These are phyloP conservation scores for Calonectria naviculata DNA, from an alignment of 2,329 filamentous ascomycete genomes.

Conservation along the genomic window DNA sequence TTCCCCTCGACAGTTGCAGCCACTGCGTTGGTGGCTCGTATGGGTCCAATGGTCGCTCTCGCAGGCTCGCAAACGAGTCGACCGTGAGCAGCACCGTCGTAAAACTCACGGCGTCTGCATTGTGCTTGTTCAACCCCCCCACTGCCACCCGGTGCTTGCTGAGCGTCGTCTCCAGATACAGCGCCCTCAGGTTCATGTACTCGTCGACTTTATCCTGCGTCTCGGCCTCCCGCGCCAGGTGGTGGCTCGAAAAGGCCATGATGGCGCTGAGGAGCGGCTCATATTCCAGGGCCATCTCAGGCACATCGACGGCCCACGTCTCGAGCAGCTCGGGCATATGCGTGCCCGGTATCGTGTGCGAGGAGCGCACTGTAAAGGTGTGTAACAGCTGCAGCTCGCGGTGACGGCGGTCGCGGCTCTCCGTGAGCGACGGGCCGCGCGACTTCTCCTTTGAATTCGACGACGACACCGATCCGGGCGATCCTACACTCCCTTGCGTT, in stretches of 20 bases:
- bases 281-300: slow-evolving; percentile 32
- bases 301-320: slow-evolving; percentile 33
- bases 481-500: neutral
- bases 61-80: slow-evolving; percentile 33
- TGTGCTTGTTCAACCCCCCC: slow-evolving; percentile 19
- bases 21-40: slow-evolving; percentile 39
- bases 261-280: slow-evolving; percentile 37
- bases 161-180: slow-evolving; percentile 35
- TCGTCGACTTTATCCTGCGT: slow-evolving; percentile 7
- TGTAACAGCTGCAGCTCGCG: slow-evolving; percentile 39
- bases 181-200: slow-evolving; percentile 23
- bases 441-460: neutral
- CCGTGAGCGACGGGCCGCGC: slow-evolving; percentile 2
- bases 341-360: slow-evolving; percentile 30
- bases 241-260: slow-evolving; percentile 33
- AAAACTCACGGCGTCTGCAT: slow-evolving; percentile 35
- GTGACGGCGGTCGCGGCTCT: slow-evolving; percentile 28
- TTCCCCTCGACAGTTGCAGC: slow-evolving; percentile 36
- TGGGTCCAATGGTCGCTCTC: slow-evolving; percentile 26
- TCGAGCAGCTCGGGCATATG: slow-evolving; percentile 24
- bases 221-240: slow-evolving; percentile 19
- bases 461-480: neutral
- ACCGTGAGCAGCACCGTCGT: slow-evolving; percentile 35
- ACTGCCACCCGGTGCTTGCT: slow-evolving; percentile 29
- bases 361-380: slow-evolving; percentile 28